Base-by-base conservation (phyloP, 306 rosid species). In the Canavalia ensiformis region DNA sequence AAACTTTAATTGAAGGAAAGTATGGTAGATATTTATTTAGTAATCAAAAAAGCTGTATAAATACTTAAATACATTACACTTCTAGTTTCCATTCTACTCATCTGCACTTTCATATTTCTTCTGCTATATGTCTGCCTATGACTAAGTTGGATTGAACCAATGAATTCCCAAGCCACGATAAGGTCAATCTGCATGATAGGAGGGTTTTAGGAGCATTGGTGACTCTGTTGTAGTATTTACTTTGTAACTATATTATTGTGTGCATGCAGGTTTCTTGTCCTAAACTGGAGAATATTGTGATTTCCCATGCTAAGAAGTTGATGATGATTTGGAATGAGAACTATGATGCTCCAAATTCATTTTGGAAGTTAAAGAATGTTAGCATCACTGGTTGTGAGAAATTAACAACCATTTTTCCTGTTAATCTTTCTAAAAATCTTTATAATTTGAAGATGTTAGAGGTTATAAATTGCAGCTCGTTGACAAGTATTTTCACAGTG, bases 201-300 rank as follows among this genome's bases (percentile, higher is more conserved):
- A 18, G 25, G 25, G 25, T 18, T 18, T 18, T 18, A 18, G 25
- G 25, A 18, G 0, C 25, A 18, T 18, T 18, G 25, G 25, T 18
- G 25, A 18, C 0, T 18, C 25, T 18, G 0, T 18, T 18, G 0
- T 18, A 0, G 25, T 0, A 18, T 18, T 18, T 18, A 0, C 25
- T 18, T 18, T 18, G 25, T 0, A 18, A 18, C 25, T 34, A 35
- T 63, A 5, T 28, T 57, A 8, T 29, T 57, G 12, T 57, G 35
- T 57, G 8, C 13, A 63, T 63, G 46, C 69, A 63, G 69, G 46
- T 63, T 35, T 35, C 5, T 35, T 63, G 45, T n/a, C 69, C 69
- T 63, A 34, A 63, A 2, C 0, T 63, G 69, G 69, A 63, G 29
- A 63, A 4, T 1, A 35, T 63, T 30, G 2, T 35, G 47, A 63